A percentile compares a stretch with the other conserved stretches of the same genome.
These are phyloP conservation scores for Rhamnella rubrinervis DNA, from an alignment of 331 rosid genomes.

Conservation along the genomic window DNA sequence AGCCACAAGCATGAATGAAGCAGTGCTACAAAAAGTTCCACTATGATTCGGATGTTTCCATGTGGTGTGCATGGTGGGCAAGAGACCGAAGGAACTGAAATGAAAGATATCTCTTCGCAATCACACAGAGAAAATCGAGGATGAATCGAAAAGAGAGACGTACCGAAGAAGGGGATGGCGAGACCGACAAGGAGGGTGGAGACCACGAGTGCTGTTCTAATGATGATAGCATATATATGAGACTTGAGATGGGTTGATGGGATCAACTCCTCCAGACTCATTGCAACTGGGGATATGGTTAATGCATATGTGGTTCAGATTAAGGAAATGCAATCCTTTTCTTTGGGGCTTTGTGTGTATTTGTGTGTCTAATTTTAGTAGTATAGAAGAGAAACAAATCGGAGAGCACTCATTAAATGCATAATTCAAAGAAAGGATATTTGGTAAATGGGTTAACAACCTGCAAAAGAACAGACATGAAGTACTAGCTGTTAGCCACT, in stretches of 20 bases:
- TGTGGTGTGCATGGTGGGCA: neutral
- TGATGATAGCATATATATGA: constrained; percentile 49
- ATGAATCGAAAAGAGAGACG: constrained; percentile 26
- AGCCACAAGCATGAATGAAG: neutral
- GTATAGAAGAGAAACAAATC: neutral
- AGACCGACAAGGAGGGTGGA: constrained; percentile 85
- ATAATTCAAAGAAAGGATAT: constrained; percentile 66
- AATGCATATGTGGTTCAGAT: constrained; percentile 77
- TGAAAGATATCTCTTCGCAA: neutral
- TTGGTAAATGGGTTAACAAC: constrained; percentile 97
- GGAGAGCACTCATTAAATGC: neutral
- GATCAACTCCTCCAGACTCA: constrained; percentile 89
- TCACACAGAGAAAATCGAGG: neutral
- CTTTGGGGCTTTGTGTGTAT: neutral
- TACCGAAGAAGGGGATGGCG: constrained; percentile 87
- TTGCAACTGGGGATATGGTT: constrained; percentile 88
- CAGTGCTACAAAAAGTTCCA: too few species aligned
- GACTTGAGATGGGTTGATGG: constrained; percentile 68
- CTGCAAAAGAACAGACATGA: constrained; percentile 52
- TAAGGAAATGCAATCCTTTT: constrained; percentile 46
- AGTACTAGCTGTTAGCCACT: constrained; percentile 19
- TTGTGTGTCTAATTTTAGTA: neutral
- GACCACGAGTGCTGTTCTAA: constrained; percentile 77
- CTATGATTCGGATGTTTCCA: too few species aligned
- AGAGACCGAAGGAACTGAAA: constrained; percentile 9